Evolutionary conservation across 129 eudicot species (phyloP), one percentile per base, ranked within the genome.

Genomic region (Chrysanthemum lavandulifolium): DNA sequence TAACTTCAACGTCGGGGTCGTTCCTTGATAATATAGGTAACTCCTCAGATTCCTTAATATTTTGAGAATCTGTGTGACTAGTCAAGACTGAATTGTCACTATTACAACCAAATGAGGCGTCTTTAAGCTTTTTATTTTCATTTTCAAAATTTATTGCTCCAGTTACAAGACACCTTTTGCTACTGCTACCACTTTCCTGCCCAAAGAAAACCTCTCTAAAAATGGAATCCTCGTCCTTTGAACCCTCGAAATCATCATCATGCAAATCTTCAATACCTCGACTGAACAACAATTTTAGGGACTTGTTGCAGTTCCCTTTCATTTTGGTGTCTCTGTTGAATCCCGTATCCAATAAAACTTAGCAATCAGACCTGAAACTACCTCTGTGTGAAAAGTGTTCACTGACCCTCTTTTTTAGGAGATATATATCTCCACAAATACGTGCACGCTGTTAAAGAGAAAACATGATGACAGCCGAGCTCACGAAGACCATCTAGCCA

Each of bases 171-270:
- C 76, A 80, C 65, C 80, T 78, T 75, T 83, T 84, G 81, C 72
- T 81, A 73, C 74, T 70, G 68, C 77, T 82, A 63, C 61, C 78
- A 61, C 79, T 65, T 65, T 76, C 81, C 65, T 79, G 80, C 50
- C 88, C 91, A 69, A 88, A 88, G 69, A 88, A 88, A 12, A 90
- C 77, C 74, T 94, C 82, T 68, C 73, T 73, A 72, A 86, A 88
- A 56, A 83, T 94, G 56, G 72, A 75, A 57, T 71, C 84, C 79
- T 90, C 99, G 47, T 84, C 84, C 55, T 59, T 69, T 73, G 96
- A 88, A 48, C 94, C 97, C 64, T 88, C 99, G 68, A 88, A 90
- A 51, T 86, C 87, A 68, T 90, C 97, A 55, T 90, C 94, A 56
- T 84, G 93, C 79, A 89, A 71, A 76, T 71, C 82, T 73, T 85